Conservation (phyloP, 2,329 filamentous ascomycete genomes). For the Epichloe sibirici region DNA sequence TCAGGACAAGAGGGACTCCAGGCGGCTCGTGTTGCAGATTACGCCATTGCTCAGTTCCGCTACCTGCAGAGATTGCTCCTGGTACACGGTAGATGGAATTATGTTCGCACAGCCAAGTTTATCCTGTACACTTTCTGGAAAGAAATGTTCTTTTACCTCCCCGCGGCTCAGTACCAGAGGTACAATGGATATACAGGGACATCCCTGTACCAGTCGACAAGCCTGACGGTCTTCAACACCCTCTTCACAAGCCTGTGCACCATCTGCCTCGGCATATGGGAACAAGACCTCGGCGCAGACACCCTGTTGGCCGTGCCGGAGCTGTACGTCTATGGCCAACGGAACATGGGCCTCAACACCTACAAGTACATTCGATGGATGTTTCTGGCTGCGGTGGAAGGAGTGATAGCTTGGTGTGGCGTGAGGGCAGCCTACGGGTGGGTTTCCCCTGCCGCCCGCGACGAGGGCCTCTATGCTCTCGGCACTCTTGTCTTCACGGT, state of each 20-base stretch:
- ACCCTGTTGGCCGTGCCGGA: slow-evolving; percentile 89
- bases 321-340: slow-evolving; percentile 74
- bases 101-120: slow-evolving; percentile 78
- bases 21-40: slow-evolving; percentile 81
- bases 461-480: slow-evolving; percentile 61
- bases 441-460: slow-evolving; percentile 38
- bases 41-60: slow-evolving; percentile 81
- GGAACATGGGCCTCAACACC: slow-evolving; percentile 60
- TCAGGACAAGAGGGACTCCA: slow-evolving; percentile 87
- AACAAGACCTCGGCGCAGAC: slow-evolving; percentile 73
- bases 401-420: slow-evolving; percentile 61
- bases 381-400: slow-evolving; percentile 58
- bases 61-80: slow-evolving; percentile 77
- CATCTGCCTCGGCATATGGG: slow-evolving; percentile 83
- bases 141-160: slow-evolving; percentile 68
- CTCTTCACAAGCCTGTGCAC: slow-evolving; percentile 83
- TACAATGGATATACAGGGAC: slow-evolving; percentile 84
- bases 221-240: slow-evolving; percentile 84
- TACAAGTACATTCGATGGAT: slow-evolving; percentile 67
- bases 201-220: slow-evolving; percentile 78
- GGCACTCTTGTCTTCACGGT: slow-evolving; percentile 62
- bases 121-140: slow-evolving; percentile 92
- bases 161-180: slow-evolving; percentile 71
- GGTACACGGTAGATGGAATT: slow-evolving; percentile 85
- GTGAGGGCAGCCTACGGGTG: slow-evolving; percentile 39